phyloP scores from a whole-genome alignment of 2,329 filamentous ascomycete genomes.

The Sclerotiophoma versabilis region DNA sequence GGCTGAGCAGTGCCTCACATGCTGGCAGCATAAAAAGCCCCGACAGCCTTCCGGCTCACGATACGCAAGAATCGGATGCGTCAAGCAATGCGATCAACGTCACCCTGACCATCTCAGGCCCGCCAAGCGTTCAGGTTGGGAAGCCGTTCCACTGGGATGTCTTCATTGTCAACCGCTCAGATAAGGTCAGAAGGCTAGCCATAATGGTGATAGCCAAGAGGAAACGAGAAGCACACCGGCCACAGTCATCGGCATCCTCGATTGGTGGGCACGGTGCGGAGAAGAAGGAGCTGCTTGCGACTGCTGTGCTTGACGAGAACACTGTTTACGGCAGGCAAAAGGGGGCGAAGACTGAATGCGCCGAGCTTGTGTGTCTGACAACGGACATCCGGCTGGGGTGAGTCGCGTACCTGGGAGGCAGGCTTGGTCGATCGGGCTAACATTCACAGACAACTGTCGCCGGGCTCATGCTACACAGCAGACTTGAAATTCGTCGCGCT shows the following conservation, averaged over 20 bases:
- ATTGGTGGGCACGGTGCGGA: constrained; percentile 36
- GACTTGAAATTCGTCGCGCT: constrained; percentile 77
- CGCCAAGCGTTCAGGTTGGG: constrained; percentile 66
- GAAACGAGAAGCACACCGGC: constrained; percentile 57
- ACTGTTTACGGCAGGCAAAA: constrained; percentile 75
- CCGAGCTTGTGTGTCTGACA: constrained; percentile 76
- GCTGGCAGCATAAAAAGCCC: constrained; percentile 32
- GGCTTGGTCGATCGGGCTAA: constrained; percentile 14
- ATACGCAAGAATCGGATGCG: constrained; percentile 15
- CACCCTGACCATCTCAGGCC: constrained; percentile 76
- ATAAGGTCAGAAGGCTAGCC: constrained; percentile 70
- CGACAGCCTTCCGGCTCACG: constrained; percentile 38
- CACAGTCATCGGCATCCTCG: constrained; percentile 57
- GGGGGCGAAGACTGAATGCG: constrained; percentile 67
- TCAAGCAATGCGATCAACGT: constrained; percentile 66
- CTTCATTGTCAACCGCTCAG: constrained; percentile 76
- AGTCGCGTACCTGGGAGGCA: background rate
- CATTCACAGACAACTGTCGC: constrained; percentile 66
- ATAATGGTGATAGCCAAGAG: constrained; percentile 72
- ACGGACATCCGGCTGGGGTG: constrained; percentile 76
- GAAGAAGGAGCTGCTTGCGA: constrained; percentile 57
- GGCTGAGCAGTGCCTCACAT: constrained; percentile 39
- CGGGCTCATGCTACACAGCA: constrained; percentile 75
- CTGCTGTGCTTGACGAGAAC: constrained; percentile 75
- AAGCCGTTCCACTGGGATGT: constrained; percentile 75